Evolutionary conservation across 805 yeast species (phyloP).

Genomic region (Starmerella geochares): DNA sequence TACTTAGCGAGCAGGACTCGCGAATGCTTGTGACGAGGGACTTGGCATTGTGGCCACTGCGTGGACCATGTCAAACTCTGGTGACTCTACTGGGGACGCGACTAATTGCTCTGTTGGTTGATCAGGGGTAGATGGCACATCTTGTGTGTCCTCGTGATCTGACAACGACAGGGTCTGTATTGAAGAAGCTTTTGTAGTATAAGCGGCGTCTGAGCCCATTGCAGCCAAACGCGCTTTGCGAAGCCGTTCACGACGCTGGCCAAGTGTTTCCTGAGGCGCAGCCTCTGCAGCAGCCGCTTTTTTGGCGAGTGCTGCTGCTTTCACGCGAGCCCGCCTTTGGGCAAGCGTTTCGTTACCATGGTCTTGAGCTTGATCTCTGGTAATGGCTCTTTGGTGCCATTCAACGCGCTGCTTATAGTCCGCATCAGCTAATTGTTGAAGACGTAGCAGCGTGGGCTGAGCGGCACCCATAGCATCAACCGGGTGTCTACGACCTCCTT

Average conservation of each 20-base stretch:
- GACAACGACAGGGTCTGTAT: not conserved
- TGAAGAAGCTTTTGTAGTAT: not conserved
- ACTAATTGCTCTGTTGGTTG: not conserved
- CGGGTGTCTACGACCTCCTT: conserved; percentile 23
- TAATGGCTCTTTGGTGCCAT: conserved; percentile 24
- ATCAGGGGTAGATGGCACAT: not conserved
- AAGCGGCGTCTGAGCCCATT: not conserved
- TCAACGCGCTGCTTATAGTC: conserved; percentile 27
- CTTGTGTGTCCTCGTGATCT: not conserved
- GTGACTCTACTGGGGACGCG: not conserved
- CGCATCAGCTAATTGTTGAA: conserved; percentile 28
- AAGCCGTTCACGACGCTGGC: conserved; percentile 24
- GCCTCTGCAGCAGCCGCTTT: not conserved
- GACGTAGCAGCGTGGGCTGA: conserved; percentile 28
- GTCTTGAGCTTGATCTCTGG: conserved; percentile 17
- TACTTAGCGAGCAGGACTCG: not conserved
- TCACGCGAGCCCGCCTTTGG: conserved; percentile 28
- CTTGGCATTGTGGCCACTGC: conserved; percentile 12
- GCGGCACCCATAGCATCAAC: conserved; percentile 22
- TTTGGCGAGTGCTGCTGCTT: conserved; percentile 13
- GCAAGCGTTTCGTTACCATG: conserved; percentile 28
- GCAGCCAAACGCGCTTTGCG: conserved; percentile 1
- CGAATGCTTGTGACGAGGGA: conserved; percentile 1
- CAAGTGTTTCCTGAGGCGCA: conserved; percentile 22
- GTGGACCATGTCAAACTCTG: conserved; percentile 11